A percentile compares a stretch with the other conserved stretches of the same genome.
Conservation (phyloP, 805 yeast species). For the Scheffersomyces amazonensis region DNA sequence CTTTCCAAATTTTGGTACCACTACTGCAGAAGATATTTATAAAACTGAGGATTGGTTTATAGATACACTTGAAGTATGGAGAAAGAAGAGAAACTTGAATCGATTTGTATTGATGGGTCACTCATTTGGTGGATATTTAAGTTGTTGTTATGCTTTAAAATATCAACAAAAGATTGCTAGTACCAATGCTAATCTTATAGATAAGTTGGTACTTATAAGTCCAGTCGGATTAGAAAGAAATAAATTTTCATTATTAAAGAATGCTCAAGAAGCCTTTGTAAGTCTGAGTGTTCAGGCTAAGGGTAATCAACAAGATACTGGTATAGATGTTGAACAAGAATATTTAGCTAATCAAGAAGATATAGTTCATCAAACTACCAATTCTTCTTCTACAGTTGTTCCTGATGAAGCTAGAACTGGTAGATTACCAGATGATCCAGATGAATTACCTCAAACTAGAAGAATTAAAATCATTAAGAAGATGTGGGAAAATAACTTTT, state of each 20-base stretch:
- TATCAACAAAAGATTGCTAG: constrained; percentile 28
- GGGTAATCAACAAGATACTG: constrained; percentile 14
- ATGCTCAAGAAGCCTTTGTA: constrained; percentile 10
- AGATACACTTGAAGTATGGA: constrained; percentile 43
- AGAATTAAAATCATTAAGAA: constrained; percentile 30
- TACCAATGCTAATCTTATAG: constrained; percentile 19
- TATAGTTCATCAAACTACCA: constrained; percentile 11
- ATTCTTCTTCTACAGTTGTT: background rate
- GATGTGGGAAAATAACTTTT: constrained; percentile 52
- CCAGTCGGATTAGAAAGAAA: constrained; percentile 44
- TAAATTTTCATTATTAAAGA: constrained; percentile 24
- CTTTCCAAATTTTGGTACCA: constrained; percentile 29
- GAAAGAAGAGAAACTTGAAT: constrained; percentile 30
- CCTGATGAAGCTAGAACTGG: background rate
- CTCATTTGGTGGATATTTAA: constrained; percentile 45
- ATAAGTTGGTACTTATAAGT: constrained; percentile 37
- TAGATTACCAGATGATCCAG: constrained; percentile 6
- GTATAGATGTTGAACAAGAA: constrained; percentile 11
- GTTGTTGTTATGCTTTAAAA: constrained; percentile 41
- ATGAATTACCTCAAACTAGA: constrained; percentile 12
- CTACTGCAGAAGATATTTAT: constrained; percentile 32
- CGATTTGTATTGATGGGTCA: constrained; percentile 40
- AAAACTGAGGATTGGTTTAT: constrained; percentile 42
- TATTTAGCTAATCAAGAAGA: constrained; percentile 23
- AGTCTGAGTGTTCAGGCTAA: constrained; percentile 5